Percentiles rank a stretch among this genome's conserved stretches.
Evolutionary conservation across 2,329 filamentous ascomycete species (phyloP).

Genomic region (Sclerotinia minor): DNA sequence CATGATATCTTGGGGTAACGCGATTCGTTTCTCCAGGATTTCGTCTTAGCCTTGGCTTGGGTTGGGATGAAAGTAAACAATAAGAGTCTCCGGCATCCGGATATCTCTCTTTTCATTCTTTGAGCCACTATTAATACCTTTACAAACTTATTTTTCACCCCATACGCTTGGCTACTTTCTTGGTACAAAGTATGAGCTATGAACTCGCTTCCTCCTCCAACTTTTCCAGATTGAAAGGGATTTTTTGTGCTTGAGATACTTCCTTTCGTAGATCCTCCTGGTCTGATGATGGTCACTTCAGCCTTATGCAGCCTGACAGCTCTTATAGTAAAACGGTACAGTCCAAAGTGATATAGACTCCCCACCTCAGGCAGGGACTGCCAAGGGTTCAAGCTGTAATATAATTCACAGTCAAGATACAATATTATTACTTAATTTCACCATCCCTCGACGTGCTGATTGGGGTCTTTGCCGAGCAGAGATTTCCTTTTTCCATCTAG

Average conservation of each 20-base stretch:
- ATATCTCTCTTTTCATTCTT: neutral
- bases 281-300: neutral
- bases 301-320: slow-evolving; percentile 7
- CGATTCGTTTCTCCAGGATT: neutral
- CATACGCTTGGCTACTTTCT: neutral
- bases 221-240: neutral
- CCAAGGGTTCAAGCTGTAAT: slow-evolving; percentile 14
- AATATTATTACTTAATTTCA: slow-evolving; percentile 2
- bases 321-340: neutral
- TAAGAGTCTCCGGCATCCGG: neutral
- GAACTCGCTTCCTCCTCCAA: neutral
- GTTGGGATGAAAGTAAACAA: slow-evolving; percentile 1
- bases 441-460: neutral
- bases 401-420: neutral
- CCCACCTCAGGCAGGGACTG: slow-evolving; percentile 5
- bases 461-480: slow-evolving; percentile 1
- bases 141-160: neutral
- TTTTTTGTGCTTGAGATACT: neutral
- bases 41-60: neutral
- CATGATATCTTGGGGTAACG: neutral
- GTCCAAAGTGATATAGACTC: neutral
- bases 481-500: neutral
- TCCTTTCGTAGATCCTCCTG: neutral
- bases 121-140: neutral
- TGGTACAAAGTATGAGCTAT: neutral